These are phyloP conservation scores for Candida sp. DNA, from an alignment of 1,139 yeast species.

Conservation along the genomic window DNA sequence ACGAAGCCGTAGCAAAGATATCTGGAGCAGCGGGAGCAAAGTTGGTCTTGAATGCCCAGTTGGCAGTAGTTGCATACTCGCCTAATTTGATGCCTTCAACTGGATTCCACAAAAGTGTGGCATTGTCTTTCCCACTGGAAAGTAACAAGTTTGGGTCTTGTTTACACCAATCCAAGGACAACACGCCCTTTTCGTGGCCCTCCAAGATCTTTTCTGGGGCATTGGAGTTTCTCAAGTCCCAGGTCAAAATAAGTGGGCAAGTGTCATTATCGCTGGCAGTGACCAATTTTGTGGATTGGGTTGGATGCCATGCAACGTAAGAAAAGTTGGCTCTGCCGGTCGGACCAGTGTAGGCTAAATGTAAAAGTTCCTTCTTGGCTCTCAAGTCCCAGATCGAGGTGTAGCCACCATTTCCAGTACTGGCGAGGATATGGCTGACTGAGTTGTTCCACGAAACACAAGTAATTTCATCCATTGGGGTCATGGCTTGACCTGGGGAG, in stretches of 20 bases:
- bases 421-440: constrained; percentile 87
- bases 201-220: constrained; percentile 79
- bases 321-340: constrained; percentile 64
- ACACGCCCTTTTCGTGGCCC: constrained; percentile 89
- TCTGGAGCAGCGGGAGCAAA: constrained; percentile 93
- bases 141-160: constrained; percentile 80
- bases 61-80: constrained; percentile 89
- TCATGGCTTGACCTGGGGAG: constrained; percentile 78
- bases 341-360: constrained; percentile 66
- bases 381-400: constrained; percentile 96
- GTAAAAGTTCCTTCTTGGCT: constrained; percentile 86
- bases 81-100: constrained; percentile 70
- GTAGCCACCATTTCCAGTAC: constrained; percentile 83
- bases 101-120: constrained; percentile 93
- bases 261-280: constrained; percentile 88
- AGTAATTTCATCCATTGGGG: constrained; percentile 83
- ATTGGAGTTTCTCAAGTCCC: constrained; percentile 95
- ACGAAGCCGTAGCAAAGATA: constrained; percentile 90
- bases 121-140: constrained; percentile 92
- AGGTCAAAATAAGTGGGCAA: constrained; percentile 80
- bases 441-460: constrained; percentile 90
- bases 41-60: constrained; percentile 90
- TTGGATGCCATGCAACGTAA: constrained; percentile 88
- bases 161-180: constrained; percentile 93
- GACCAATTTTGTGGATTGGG: constrained; percentile 78